Base-by-base conservation (phyloP, 2,329 filamentous ascomycete species). In the Phialocephala sp. region DNA sequence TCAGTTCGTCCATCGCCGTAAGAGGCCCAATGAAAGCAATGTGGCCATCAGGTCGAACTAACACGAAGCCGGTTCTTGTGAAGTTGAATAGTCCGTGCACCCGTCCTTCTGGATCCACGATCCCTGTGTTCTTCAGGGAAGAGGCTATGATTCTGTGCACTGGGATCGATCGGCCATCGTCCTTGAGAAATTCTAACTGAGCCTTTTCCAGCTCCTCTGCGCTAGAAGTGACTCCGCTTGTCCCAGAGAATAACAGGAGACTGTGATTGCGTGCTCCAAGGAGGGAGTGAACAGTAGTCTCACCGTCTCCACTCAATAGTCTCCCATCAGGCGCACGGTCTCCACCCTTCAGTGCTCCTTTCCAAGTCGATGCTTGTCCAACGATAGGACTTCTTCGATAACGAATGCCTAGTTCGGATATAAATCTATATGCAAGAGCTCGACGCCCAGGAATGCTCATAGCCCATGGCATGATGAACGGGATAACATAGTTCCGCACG, bases 281-380 rank as follows among this genome's bases (percentile, higher is more conserved):
- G 9, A 57, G 35, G 20, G 32, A 57, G 55, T 57, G 24, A 6
- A 57, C 36, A 27, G 66, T 68, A 6, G 62, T 65, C 9, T 68
- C 43, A 2, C 6, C 41, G 24, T 41, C 35, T 20, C 39, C 32
- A 6, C 12, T 35, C 12, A 65, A 2, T 15, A 79, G 35, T 58
- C 66, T 69, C 4, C 78, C 79, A 64, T 83, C 80, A 0, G 79
- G 79, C 4, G 81, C 75, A 15, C 84, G 79, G 69, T 84, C 80
- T 1, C 84, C 84, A 37, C 82, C 81, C 52, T 77, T 76, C 2
- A 85, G 68, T 0, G 69, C 71, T 0, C 80, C 80, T 1, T 65
- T 68, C 54, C 74, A 77, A 4, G 72, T 74, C 0, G 63, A 9
- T 2, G 75, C 76, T 1, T 76, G 76, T 14, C 73, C 74, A 1